These are phyloP conservation scores for Dentipellis sp. DNA, from an alignment of 768 basidiomycete genomes.

Conservation along the genomic window DNA sequence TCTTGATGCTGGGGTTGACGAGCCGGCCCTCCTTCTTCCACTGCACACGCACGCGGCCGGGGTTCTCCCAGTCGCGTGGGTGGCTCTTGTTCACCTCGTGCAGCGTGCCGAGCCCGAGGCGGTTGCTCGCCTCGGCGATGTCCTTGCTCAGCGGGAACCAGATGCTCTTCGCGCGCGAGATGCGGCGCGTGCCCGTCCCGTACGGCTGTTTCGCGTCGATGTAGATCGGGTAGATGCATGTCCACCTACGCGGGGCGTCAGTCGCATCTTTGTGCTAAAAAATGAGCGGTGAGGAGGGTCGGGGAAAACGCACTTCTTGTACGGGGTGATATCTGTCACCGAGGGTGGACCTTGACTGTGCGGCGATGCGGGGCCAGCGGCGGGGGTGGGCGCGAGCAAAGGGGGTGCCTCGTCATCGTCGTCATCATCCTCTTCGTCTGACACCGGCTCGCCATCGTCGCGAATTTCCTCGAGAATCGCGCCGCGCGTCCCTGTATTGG, in stretches of 20 bases:
- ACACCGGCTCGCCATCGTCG: constrained; percentile 40
- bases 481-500: constrained; percentile 58
- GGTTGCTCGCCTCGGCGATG: constrained; percentile 75
- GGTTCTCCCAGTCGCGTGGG: constrained; percentile 97
- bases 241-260: constrained; percentile 56
- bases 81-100: constrained; percentile 89
- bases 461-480: constrained; percentile 64
- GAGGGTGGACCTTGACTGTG: constrained; percentile 24
- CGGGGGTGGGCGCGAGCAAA: constrained; percentile 34
- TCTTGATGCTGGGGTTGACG: constrained; percentile 60
- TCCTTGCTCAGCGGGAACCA: constrained; percentile 97
- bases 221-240: constrained; percentile 94
- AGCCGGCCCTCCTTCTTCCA: constrained; percentile 76
- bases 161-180: constrained; percentile 67
- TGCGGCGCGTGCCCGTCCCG: constrained; percentile 72
- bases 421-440: constrained; percentile 14
- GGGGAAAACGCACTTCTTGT: constrained; percentile 56
- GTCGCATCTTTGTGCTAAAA: not conserved
- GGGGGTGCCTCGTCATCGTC: constrained; percentile 40
- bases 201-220: constrained; percentile 92
- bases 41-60: constrained; percentile 87
- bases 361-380: constrained; percentile 12
- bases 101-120: constrained; percentile 69
- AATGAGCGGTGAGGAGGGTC: not conserved
- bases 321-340: constrained; percentile 71